Evolutionary conservation across 2,329 filamentous ascomycete species (phyloP), one percentile per base, ranked within the genome.

Genomic region (Hortaea sp.): DNA sequence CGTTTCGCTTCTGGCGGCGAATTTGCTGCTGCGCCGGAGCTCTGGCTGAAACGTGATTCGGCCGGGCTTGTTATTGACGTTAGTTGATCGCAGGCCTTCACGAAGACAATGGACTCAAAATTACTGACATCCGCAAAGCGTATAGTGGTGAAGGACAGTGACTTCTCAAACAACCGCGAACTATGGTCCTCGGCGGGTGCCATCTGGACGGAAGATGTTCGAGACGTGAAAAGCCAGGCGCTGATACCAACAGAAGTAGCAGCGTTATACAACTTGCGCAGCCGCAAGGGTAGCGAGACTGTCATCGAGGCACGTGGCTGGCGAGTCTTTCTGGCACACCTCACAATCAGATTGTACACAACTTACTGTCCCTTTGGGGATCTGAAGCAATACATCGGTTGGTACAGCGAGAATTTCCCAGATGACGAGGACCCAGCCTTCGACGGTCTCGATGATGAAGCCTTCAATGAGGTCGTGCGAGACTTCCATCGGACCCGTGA

Each of bases 21-120:
- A 3, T 20, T 20, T 20, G 7, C 10, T 12, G 37, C 7, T 7
- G 37, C 10, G 37, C 37, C 37, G 11, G 10, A 7, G 10, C 13
- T 43, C n/a, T 43, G 41, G 41, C 30, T 43, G 30, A 43, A 37
- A 13, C 30, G 37, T 27, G 13, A 37, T 43, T 7, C n/a, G 7
- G 2, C 6, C 6, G 41, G 41, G 20, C 5, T 6, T 11, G 37
- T 43, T 12, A 29, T 10, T 11, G 30, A 43, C 30, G 41, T 43
- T 12, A 42, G 41, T 34, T n/a, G 6, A 5, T 4, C 5, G 7
- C 29, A 28, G 28, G 27, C 13, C 29, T 20, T 20, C 20, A 20
- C 20, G 4, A 20, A 20, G 20, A 20, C 20, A 20, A 20, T 20
- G 20, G 20, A 20, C 20, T 2, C 20, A 20, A 20, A 4, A 20